Base-by-base conservation (phyloP, 768 basidiomycete species). In the Xerocomellus chrysenteron region DNA sequence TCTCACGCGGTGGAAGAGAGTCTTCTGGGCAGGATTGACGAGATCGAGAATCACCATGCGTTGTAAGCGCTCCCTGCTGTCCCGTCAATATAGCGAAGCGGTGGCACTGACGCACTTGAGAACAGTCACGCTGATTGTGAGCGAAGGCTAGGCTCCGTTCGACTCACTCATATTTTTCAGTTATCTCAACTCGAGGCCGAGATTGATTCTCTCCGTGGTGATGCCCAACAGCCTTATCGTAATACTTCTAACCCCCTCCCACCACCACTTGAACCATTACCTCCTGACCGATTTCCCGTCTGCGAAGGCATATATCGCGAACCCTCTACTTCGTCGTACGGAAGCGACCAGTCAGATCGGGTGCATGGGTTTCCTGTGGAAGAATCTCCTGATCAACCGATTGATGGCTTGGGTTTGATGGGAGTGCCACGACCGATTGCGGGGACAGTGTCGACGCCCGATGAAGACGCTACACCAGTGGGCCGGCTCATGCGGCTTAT, bases 231-330 rank as follows among this genome's bases (percentile, higher is more conserved):
- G 6, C 68, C 63, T 43, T 71, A 62, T 60, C 71, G 63, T 48
- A 69, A 74, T 55, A 63, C 65, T 48, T 65, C 67, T 37, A 84
- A 84, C 61, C 84, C 84, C 5, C 75, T 85, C 19, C 83, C 83
- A 24, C 67, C 73, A 41, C 83, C 83, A n/a, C 83, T 83, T 13
- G 76, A 80, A 53, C 83, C 81, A 3, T 66, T 83, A 8, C 74
- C 79, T 10, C 68, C 78, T 11, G 78, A 80, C 26, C 71, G 74
- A 40, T 70, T 81, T 19, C 77, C 80, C 12, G 49, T 76, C 74
- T 12, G 71, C 76, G 1, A 64, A 65, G 16, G 75, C 76, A 4
- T 76, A 76, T 52, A 28, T 71, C 24, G 50, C 42, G 68, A 61
- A 16, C 56, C 67, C 1, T 2, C 48, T 6, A 9, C 51, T 2